A percentile compares a stretch with the other conserved stretches of the same genome.
Evolutionary conservation across 768 basidiomycete genomes (phyloP).

Genomic region (Trametopsis cervina): DNA sequence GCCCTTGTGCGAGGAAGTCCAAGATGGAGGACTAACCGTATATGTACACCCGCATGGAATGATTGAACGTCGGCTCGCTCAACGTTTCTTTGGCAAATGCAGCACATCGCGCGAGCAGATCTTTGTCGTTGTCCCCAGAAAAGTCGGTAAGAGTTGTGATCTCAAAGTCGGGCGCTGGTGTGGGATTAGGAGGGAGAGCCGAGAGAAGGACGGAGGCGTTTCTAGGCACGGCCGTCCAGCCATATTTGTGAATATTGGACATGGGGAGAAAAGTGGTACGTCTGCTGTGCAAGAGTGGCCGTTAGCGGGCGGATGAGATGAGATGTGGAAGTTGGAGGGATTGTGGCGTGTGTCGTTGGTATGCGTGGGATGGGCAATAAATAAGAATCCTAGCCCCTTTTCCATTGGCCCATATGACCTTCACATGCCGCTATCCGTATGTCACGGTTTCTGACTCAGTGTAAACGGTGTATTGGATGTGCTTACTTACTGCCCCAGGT

Average conservation of each 20-base stretch:
- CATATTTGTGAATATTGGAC: constrained; percentile 27
- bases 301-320: too few species aligned
- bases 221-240: constrained; percentile 41
- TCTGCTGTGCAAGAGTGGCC: too few species aligned
- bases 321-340: too few species aligned
- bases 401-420: too few species aligned
- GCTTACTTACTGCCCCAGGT: too few species aligned
- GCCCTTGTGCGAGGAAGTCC: background rate
- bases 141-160: constrained; percentile 32
- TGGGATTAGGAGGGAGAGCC: constrained; percentile 36
- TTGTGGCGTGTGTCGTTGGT: too few species aligned
- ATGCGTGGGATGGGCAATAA: too few species aligned
- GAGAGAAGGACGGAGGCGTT: constrained; percentile 43
- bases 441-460: too few species aligned
- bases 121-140: constrained; percentile 36
- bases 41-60: constrained; percentile 42
- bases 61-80: constrained; percentile 39
- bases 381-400: too few species aligned
- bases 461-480: too few species aligned
- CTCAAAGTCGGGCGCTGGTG: constrained; percentile 36
- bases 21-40: constrained; percentile 31
- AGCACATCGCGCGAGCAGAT: constrained; percentile 23
- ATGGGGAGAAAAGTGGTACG: too few species aligned
- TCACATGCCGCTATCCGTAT: too few species aligned
- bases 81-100: constrained; percentile 32